Evolutionary conservation across 139 green algal species (phyloP).

Genomic region (Chlamydomonas schloesseri): DNA sequence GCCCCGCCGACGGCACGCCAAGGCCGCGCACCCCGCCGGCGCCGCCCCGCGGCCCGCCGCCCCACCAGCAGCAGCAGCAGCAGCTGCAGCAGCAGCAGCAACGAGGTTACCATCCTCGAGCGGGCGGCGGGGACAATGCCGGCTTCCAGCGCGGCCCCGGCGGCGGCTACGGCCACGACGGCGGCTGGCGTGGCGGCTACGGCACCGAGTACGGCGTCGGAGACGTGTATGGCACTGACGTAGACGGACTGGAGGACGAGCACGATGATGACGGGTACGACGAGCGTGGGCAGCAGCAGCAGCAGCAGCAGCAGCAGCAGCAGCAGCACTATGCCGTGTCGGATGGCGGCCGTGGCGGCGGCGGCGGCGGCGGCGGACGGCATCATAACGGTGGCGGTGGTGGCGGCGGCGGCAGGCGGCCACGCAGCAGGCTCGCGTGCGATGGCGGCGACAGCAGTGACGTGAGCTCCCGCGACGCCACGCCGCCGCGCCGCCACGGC

Average conservation of each 20-base stretch:
- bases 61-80: background rate
- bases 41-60: too few relatives aligned
- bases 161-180: background rate
- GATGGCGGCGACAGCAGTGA: background rate
- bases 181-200: background rate
- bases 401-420: too few relatives aligned
- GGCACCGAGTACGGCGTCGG: background rate
- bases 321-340: too few relatives aligned
- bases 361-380: too few relatives aligned
- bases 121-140: background rate
- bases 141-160: background rate
- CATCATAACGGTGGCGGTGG: too few relatives aligned
- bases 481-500: background rate
- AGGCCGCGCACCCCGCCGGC: too few relatives aligned
- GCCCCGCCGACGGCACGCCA: background rate
- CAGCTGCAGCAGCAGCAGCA: background rate
- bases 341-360: too few relatives aligned
- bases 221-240: too few relatives aligned
- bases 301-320: too few relatives aligned
- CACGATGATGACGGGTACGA: too few relatives aligned
- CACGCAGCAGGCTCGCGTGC: background rate
- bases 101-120: background rate
- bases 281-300: too few relatives aligned
- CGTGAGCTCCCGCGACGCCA: slow-evolving; percentile 1
- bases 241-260: too few relatives aligned